Evolutionary conservation across 495 filamentous ascomycete species (phyloP).

Genomic region (Lasiosphaeria hispida): DNA sequence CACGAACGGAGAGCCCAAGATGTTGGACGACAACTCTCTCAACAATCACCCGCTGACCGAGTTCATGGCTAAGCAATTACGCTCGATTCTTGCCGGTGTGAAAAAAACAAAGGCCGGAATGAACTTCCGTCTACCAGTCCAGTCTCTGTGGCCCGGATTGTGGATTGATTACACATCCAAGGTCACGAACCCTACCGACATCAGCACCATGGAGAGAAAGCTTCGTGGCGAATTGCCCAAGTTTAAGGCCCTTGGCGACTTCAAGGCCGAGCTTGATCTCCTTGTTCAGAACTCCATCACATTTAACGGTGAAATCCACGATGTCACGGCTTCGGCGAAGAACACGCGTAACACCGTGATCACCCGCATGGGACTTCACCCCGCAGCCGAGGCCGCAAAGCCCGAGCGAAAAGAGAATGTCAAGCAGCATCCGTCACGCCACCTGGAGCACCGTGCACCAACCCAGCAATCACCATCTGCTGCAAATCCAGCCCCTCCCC

Average conservation of each 20-base stretch:
- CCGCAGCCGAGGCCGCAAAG: constrained; percentile 46
- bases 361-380: constrained; percentile 54
- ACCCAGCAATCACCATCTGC: constrained; percentile 47
- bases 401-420: constrained; percentile 53
- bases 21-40: constrained; percentile 23
- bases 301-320: constrained; percentile 81
- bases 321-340: constrained; percentile 61
- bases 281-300: constrained; percentile 70
- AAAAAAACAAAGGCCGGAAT: constrained; percentile 77
- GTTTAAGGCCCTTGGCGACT: constrained; percentile 62
- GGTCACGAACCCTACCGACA: constrained; percentile 77
- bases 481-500: constrained; percentile 22
- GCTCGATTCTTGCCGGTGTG: constrained; percentile 60
- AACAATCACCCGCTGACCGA: constrained; percentile 42
- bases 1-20: constrained; percentile 18
- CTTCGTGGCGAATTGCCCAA: constrained; percentile 62
- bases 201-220: constrained; percentile 75
- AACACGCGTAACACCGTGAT: constrained; percentile 60
- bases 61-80: constrained; percentile 45
- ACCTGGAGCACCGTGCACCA: constrained; percentile 39
- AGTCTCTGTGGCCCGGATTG: constrained; percentile 46
- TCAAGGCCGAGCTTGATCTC: constrained; percentile 68
- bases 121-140: constrained; percentile 72
- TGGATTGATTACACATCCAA: constrained; percentile 66
- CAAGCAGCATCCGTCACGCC: constrained; percentile 50